Evolutionary conservation across 177 flowering plant genomes (phyloP).

Genomic region (Vitis hybrid): DNA sequence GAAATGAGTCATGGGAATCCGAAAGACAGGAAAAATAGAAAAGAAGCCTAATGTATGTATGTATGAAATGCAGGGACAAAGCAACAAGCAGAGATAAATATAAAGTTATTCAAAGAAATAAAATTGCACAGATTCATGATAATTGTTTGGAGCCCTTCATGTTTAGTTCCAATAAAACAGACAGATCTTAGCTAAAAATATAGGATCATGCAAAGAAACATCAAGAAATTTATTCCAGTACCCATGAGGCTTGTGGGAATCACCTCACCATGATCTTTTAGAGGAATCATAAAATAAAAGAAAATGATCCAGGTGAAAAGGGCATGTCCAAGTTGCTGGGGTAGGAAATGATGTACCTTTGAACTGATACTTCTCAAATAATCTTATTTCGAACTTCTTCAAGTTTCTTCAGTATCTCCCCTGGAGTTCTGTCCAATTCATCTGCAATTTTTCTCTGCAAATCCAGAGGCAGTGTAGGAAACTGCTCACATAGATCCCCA

Average conservation of each 20-base stretch:
- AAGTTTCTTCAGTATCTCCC: constrained; percentile 92
- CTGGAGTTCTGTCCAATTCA: constrained; percentile 97
- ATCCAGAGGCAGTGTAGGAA: constrained; percentile 86
- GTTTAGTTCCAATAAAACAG: neutral
- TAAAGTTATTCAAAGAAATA: too few species aligned
- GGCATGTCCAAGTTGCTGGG: neutral
- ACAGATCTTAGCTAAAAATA: neutral
- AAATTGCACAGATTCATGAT: too few species aligned
- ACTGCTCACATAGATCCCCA: constrained; percentile 98
- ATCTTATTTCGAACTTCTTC: constrained; percentile 93
- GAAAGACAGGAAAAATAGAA: too few species aligned
- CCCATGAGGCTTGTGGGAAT: too few species aligned
- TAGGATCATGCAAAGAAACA: neutral
- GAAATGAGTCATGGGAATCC: too few species aligned
- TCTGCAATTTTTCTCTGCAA: constrained; percentile 97
- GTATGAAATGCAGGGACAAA: too few species aligned
- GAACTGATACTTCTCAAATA: constrained; percentile 38
- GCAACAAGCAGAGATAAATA: too few species aligned
- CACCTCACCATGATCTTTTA: too few species aligned
- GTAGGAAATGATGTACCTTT: constrained; percentile 9
- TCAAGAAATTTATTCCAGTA: neutral
- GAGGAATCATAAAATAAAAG: neutral
- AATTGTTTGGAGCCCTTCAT: too few species aligned
- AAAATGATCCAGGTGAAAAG: neutral
- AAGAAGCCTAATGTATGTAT: too few species aligned